Evolutionary conservation across 164 flowering plant species (phyloP).

Genomic region (Vitis rotundifolia): DNA sequence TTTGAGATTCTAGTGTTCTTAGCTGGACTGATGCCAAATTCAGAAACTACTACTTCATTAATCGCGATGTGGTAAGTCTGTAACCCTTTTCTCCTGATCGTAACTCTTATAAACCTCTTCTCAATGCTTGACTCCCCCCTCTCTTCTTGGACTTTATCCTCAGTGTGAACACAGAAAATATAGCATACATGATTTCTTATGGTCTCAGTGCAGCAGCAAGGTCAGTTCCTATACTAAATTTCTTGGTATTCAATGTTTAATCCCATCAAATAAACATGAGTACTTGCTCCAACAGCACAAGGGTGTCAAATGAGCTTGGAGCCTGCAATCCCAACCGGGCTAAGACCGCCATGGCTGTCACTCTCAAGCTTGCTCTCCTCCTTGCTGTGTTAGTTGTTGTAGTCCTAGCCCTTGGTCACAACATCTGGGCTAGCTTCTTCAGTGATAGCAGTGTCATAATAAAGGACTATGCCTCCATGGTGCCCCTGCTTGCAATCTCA

Average conservation of each 20-base stretch:
- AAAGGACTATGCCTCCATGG: slow-evolving; percentile 9
- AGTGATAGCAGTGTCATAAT: slow-evolving; percentile 18
- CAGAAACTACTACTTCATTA: slow-evolving; percentile 71
- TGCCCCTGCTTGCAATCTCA: slow-evolving; percentile 21
- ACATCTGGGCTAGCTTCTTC: slow-evolving; percentile 27
- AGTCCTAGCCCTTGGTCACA: slow-evolving; percentile 18
- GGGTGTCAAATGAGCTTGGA: slow-evolving; percentile 6
- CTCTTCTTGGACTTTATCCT: background rate
- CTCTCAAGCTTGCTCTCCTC: slow-evolving; percentile 21
- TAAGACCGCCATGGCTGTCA: slow-evolving; percentile 22
- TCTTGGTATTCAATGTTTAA: background rate
- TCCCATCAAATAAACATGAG: background rate
- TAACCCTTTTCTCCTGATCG: background rate
- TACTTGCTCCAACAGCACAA: background rate
- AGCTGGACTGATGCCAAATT: slow-evolving; percentile 79
- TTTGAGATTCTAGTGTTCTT: slow-evolving; percentile 83
- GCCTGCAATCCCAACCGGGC: slow-evolving; percentile 8
- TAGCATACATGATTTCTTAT: background rate
- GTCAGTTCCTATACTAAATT: background rate
- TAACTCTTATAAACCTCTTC: no score
- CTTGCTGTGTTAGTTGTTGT: slow-evolving; percentile 10
- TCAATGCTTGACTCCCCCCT: background rate
- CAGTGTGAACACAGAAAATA: background rate
- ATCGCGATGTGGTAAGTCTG: slow-evolving; percentile 77
- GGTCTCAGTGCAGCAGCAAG: background rate